Conservation (phyloP, 2,329 filamentous ascomycete genomes). For the Exophiala lecanii-corni region DNA sequence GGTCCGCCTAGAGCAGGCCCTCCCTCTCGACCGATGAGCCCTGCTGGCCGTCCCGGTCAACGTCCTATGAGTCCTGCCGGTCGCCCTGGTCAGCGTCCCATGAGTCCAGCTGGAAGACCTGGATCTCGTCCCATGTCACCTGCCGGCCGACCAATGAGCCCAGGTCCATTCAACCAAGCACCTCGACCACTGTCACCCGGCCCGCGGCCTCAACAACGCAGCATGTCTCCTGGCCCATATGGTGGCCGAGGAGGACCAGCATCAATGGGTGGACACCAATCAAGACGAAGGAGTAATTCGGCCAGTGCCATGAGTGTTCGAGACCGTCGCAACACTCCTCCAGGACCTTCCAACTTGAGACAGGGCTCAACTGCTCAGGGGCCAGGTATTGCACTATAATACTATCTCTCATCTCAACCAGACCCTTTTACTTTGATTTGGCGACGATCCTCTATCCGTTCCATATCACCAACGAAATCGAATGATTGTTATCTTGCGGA, state of each 20-base stretch:
- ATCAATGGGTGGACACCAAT: conserved; percentile 35
- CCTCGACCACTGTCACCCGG: conserved; percentile 41
- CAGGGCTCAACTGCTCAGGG: conserved; percentile 8
- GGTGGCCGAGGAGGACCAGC: conserved; percentile 38
- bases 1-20: conserved; percentile 30
- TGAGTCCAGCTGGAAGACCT: conserved; percentile 38
- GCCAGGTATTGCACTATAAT: conserved; percentile 19
- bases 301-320: conserved; percentile 34
- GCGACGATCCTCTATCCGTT: no score
- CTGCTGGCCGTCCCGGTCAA: conserved; percentile 23
- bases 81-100: conserved; percentile 27
- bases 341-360: conserved; percentile 26
- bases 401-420: no score
- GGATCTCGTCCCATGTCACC: conserved; percentile 27
- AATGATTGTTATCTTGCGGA: no score
- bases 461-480: no score
- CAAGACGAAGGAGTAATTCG: conserved; percentile 43
- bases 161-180: conserved; percentile 27
- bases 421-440: no score
- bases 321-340: conserved; percentile 37
- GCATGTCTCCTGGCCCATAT: conserved; percentile 42
- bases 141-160: conserved; percentile 13
- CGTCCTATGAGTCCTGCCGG: conserved; percentile 31
- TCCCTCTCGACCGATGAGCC: conserved; percentile 31
- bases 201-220: conserved; percentile 18